phyloP scores from a whole-genome alignment of 176 grass and related monocot genomes.

The Oryza meridionalis region DNA sequence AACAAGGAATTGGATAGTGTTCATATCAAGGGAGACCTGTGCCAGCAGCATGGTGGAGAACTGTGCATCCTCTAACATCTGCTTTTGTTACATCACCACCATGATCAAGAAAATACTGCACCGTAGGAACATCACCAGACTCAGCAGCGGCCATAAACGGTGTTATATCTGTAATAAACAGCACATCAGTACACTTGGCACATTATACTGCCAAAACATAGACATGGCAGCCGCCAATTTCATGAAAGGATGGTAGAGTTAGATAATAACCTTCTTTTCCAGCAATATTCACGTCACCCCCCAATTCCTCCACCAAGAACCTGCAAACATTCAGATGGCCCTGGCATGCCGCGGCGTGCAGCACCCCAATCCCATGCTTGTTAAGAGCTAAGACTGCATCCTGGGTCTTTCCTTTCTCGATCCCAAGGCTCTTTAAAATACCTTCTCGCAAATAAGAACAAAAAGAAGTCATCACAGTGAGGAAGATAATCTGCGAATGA shows the following conservation, averaged over 20 bases:
- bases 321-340: slow-evolving; percentile 46
- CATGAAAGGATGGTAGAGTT: not conserved
- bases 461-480: not conserved
- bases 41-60: slow-evolving; percentile 16
- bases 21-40: not conserved
- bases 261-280: not conserved
- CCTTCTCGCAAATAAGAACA: not conserved
- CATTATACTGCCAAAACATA: not conserved
- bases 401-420: not conserved
- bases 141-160: slow-evolving; percentile 37
- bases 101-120: slow-evolving; percentile 36
- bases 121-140: slow-evolving; percentile 38
- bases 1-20: not conserved
- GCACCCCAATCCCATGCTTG: not conserved
- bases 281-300: not conserved
- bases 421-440: not conserved
- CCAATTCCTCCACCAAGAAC: slow-evolving; percentile 41
- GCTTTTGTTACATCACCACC: slow-evolving; percentile 36
- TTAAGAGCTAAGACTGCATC: not conserved
- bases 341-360: slow-evolving; percentile 1
- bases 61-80: slow-evolving; percentile 16
- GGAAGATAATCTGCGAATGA: not conserved
- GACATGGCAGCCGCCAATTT: not conserved
- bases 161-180: slow-evolving; percentile 17
- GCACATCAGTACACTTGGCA: not conserved